Evolutionary conservation across 441 rosid species (phyloP), one percentile per base, ranked within the genome.

Genomic region (Corymbia calophylla): DNA sequence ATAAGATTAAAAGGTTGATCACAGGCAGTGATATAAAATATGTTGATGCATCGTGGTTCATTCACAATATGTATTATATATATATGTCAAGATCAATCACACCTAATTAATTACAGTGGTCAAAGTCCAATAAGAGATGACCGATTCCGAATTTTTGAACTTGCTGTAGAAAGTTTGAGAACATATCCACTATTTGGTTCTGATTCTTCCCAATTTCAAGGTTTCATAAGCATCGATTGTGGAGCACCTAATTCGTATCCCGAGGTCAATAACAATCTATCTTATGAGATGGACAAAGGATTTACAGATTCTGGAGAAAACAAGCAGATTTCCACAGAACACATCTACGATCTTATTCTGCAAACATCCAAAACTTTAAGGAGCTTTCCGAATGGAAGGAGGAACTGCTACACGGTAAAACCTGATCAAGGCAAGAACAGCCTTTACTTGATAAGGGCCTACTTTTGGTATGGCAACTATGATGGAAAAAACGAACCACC

Each of bases 381-480:
- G 25, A 47, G 29, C 29, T 32, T 87, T 82, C 53, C 91, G 87
- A 55, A 15, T 1, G 12, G 66, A 51, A 89, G 15, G 8, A 86
- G 88, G 58, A 86, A 86, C 39, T 89, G 90, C 3, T 89, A 86
- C 47, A 66, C 70, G 1, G 17, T 86, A 16, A 68, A 27, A 21
- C 85, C 86, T 18, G 25, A 27, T 6, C 17, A 9, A 35, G 90
- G 88, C 54, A 86, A 53, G 53, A 32, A 70, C 88, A 86, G 23
- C 84, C 62, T 10, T 18, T 53, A 47, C 51, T 27, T 84, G 84
- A 84, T 84, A 32, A 84, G 90, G 80, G 19, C 90, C 3, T 11
- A 1, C 27, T 89, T 89, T 25, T 55, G 51, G 25, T 89, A 89
- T 6, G 90, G 90, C 9, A 64, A 89, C 51, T 89, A 85, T 35